A percentile compares a stretch with the other conserved stretches of the same genome.
phyloP scores from a whole-genome alignment of 1,284 basidiomycete species.

The Cryptococcus floricola region DNA sequence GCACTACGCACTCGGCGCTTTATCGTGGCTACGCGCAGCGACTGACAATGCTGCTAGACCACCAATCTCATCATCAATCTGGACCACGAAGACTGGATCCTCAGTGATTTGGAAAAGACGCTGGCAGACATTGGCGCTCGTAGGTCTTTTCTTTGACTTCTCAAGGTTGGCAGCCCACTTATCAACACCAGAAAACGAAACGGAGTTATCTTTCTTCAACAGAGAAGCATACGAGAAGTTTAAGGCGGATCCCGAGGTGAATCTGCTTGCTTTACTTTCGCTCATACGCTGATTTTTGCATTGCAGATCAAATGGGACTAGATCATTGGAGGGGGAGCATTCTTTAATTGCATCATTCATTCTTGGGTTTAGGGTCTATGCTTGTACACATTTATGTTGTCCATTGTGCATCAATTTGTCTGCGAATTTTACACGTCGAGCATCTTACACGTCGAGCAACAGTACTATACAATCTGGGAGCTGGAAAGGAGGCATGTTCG shows the following conservation, averaged over 20 bases:
- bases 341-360: neutral
- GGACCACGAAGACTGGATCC: conserved; percentile 88
- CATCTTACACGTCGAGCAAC: too few relatives aligned
- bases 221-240: conserved; percentile 69
- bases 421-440: neutral
- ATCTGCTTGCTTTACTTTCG: neutral
- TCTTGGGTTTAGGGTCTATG: neutral
- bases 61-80: conserved; percentile 93
- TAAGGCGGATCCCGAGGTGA: conserved; percentile 73
- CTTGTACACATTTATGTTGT: neutral
- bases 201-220: conserved; percentile 87
- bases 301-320: conserved; percentile 3
- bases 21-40: neutral
- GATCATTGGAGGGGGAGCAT: neutral
- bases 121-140: conserved; percentile 71
- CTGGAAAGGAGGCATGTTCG: too few relatives aligned
- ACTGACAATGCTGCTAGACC: conserved; percentile 57
- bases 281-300: neutral
- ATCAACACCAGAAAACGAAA: conserved; percentile 73
- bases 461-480: too few relatives aligned
- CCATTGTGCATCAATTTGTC: neutral
- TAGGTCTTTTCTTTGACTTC: conserved; percentile 47
- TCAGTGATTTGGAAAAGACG: conserved; percentile 59
- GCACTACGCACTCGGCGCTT: neutral
- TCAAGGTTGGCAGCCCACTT: neutral